phyloP scores from a whole-genome alignment of 768 basidiomycete species.

The Tricholoma bakamatsutake region DNA sequence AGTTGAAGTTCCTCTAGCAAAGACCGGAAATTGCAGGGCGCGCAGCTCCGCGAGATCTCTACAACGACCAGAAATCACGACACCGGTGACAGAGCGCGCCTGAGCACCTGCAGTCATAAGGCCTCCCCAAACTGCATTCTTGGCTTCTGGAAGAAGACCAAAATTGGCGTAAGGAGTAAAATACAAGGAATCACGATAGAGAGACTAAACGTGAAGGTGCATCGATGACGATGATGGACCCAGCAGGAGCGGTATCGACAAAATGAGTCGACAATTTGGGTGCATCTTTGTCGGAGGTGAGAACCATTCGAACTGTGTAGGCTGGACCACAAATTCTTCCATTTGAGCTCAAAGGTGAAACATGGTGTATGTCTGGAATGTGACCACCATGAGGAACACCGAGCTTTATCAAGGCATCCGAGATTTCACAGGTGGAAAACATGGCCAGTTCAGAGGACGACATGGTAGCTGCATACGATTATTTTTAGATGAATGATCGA shows the following conservation, averaged over 20 bases:
- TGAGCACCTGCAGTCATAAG: constrained; percentile 86
- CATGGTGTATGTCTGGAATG: constrained; percentile 68
- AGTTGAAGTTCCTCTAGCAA: constrained; percentile 75
- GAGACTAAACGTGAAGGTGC: constrained; percentile 56
- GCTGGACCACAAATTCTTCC: constrained; percentile 63
- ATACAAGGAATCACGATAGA: neutral
- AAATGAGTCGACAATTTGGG: constrained; percentile 71
- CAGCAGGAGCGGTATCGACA: constrained; percentile 68
- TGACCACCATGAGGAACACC: constrained; percentile 65
- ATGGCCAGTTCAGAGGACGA: constrained; percentile 13
- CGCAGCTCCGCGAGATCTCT: constrained; percentile 81
- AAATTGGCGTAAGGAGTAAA: constrained; percentile 15
- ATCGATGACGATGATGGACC: constrained; percentile 67
- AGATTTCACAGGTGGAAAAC: constrained; percentile 78
- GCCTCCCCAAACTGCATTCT: constrained; percentile 90
- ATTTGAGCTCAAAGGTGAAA: constrained; percentile 36
- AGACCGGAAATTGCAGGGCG: constrained; percentile 68
- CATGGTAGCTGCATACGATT: constrained; percentile 7
- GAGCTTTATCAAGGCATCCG: constrained; percentile 85
- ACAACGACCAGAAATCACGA: constrained; percentile 79
- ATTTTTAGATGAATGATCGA: constrained; percentile 3
- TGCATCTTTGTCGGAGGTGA: constrained; percentile 46
- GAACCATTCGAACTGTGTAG: constrained; percentile 84
- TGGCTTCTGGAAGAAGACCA: constrained; percentile 40
- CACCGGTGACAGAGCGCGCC: constrained; percentile 62